Evolutionary conservation across 768 basidiomycete genomes (phyloP), one percentile per base, ranked within the genome.

Genomic region (Trametes cubensis): DNA sequence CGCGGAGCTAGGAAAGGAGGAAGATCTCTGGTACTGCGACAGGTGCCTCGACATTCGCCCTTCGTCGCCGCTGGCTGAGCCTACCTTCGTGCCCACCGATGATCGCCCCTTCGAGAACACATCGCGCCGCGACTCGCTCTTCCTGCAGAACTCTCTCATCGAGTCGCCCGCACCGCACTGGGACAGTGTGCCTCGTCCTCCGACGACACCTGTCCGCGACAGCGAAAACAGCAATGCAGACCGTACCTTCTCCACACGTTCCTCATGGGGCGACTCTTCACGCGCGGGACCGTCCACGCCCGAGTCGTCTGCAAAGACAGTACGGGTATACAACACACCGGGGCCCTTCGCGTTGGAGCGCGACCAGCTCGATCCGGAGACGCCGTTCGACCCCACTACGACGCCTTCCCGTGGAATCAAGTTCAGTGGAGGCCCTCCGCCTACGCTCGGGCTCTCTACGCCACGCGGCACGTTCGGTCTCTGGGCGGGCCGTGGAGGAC

Each of bases 381-480:
- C 80, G 6, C 83, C 85, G 1, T 93, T 91, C 68, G 90, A 93
- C 71, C 89, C 90, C 6, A 85, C 86, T 25, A 88, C 89, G 20
- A 92, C 90, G 10, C 90, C 90, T 4, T 92, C 90, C n/a, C 79
- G 90, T 46, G 89, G 90, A 4, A 85, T 90, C 66, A 84, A 78
- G 68, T 85, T 89, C 66, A 79, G 79, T 45, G 69, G 63, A 14
- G 63, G 63, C 2, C 63, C 63, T 10, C 63, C 63, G 17, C 63
- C 63, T 1, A 64, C 63, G 15, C 63, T 64, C 14, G 63, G 63
- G 13, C 39, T 64, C 13, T 60, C 63, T 17, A 64, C 72, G 3
- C 70, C 65, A 34, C 72, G 72, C 51, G 76, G 76, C 42, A 73
- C 69, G 44, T 69, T 52, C 50, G 61, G 49, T 6, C 34, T 55